These are phyloP conservation scores for Trichophyton benhamiae DNA, from an alignment of 2,329 filamentous ascomycete genomes.

Conservation along the genomic window DNA sequence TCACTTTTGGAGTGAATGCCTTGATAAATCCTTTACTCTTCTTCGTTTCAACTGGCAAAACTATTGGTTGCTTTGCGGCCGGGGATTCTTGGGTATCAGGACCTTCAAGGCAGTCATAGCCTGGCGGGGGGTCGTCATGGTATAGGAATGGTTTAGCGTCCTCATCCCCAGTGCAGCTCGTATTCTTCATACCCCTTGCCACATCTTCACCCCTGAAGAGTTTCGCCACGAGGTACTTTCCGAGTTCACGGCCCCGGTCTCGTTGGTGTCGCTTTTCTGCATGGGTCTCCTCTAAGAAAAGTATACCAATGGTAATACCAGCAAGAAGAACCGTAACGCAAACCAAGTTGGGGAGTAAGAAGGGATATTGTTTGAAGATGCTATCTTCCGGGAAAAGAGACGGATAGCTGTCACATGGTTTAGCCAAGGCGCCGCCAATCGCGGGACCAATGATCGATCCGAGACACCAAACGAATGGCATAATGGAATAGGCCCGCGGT, in stretches of 20 bases:
- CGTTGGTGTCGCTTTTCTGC: conserved; percentile 61
- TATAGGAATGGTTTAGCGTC: conserved; percentile 33
- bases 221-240: conserved; percentile 50
- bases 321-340: conserved; percentile 66
- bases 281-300: conserved; percentile 93
- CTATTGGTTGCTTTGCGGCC: conserved; percentile 14
- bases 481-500: conserved; percentile 86
- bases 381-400: conserved; percentile 56
- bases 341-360: conserved; percentile 83
- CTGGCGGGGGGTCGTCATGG: conserved; percentile 50
- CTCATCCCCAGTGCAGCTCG: conserved; percentile 2
- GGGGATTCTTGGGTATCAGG: conserved; percentile 26
- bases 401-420: conserved; percentile 75
- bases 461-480: conserved; percentile 97
- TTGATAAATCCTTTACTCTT: conserved; percentile 37
- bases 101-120: conserved; percentile 50
- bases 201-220: not conserved
- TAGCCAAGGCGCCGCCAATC: conserved; percentile 78
- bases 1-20: conserved; percentile 72
- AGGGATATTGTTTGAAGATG: conserved; percentile 78
- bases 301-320: conserved; percentile 63
- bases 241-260: conserved; percentile 65
- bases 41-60: conserved; percentile 10
- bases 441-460: conserved; percentile 90
- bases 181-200: not conserved